Conservation (phyloP, 495 filamentous ascomycete species). For the Penicillium canescens region DNA sequence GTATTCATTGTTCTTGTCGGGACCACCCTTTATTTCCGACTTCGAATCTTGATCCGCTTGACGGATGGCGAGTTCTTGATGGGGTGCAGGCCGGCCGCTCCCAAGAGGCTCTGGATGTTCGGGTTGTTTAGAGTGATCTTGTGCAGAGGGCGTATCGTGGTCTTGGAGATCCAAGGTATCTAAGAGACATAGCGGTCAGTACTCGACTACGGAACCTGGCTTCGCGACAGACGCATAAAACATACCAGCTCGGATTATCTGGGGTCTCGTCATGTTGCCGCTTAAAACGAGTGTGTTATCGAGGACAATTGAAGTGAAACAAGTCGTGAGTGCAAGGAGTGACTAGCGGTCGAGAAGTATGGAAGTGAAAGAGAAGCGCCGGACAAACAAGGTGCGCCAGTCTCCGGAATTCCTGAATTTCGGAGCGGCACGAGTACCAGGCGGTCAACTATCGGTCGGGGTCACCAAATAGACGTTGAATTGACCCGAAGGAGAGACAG, state of each 20-base stretch:
- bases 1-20: conserved; percentile 46
- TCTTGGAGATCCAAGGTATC: conserved; percentile 96
- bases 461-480: conserved; percentile 5
- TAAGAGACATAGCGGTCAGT: conserved; percentile 35
- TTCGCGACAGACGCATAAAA: conserved; percentile 21
- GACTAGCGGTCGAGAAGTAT: conserved; percentile 14
- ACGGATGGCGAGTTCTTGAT: conserved; percentile 81
- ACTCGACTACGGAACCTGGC: conserved; percentile 4
- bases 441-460: conserved; percentile 4
- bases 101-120: conserved; percentile 50
- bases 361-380: conserved; percentile 1
- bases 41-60: conserved; percentile 74
- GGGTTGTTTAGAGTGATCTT: conserved; percentile 68
- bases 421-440: not conserved
- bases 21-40: conserved; percentile 60
- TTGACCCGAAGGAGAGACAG: conserved; percentile 30
- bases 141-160: conserved; percentile 75
- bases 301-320: conserved; percentile 8
- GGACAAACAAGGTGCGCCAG: not conserved
- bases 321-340: conserved; percentile 20
- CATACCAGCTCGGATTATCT: conserved; percentile 78
- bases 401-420: not conserved
- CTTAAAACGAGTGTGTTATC: conserved; percentile 19
- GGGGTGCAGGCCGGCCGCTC: conserved; percentile 66
- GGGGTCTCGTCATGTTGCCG: conserved; percentile 66